phyloP scores from a whole-genome alignment of 352 stramenopile species.

The Globisporangium heterothallicum region DNA sequence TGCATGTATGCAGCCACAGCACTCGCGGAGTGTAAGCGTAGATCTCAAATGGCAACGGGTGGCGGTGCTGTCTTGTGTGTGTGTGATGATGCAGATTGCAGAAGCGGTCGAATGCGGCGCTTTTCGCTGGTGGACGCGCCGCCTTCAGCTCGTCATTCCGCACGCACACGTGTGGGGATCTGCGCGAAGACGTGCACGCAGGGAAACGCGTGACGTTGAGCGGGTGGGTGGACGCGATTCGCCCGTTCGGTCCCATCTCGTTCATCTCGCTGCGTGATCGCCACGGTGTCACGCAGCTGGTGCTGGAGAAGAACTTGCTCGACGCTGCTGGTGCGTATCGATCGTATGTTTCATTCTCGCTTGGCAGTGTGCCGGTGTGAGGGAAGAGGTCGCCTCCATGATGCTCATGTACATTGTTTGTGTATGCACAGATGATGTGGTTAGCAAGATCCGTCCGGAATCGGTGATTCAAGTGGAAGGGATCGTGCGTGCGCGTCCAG shows the following conservation, averaged over 20 bases:
- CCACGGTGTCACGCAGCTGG: slow-evolving; percentile 74
- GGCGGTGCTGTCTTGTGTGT: background rate
- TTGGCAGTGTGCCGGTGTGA: no score
- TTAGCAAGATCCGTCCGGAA: slow-evolving; percentile 60
- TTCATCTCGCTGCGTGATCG: slow-evolving; percentile 83
- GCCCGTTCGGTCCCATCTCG: slow-evolving; percentile 67
- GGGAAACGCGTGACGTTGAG: slow-evolving; percentile 61
- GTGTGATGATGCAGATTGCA: slow-evolving; percentile 16
- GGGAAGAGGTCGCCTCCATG: no score
- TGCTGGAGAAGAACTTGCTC: slow-evolving; percentile 61
- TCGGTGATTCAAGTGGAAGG: slow-evolving; percentile 63
- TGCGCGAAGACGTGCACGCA: slow-evolving; percentile 36
- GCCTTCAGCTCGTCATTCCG: slow-evolving; percentile 34
- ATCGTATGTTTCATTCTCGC: background rate
- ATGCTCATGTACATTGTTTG: no score
- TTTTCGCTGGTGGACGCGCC: slow-evolving; percentile 9
- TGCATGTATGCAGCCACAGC: no score
- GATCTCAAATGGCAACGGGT: no score
- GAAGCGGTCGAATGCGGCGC: slow-evolving; percentile 1
- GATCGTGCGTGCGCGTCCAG: slow-evolving; percentile 46
- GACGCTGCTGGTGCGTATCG: slow-evolving; percentile 23
- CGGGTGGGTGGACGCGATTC: slow-evolving; percentile 78
- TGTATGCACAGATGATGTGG: slow-evolving; percentile 33
- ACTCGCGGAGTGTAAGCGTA: no score
- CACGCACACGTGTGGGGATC: slow-evolving; percentile 70